phyloP scores from a whole-genome alignment of 495 filamentous ascomycete species.

The Apodospora peruviana region DNA sequence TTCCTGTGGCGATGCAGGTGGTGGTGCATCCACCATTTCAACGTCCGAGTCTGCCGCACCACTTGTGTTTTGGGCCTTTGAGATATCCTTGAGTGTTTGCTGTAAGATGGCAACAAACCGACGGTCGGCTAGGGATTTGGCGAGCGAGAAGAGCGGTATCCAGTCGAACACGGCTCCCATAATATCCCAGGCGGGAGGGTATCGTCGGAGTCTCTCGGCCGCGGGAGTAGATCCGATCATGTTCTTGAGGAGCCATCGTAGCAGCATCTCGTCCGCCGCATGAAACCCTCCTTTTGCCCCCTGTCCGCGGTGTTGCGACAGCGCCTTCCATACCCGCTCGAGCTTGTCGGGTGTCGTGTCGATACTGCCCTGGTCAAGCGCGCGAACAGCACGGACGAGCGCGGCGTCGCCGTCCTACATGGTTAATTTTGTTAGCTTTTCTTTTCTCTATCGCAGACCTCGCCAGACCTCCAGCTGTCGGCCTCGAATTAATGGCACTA shows the following conservation, averaged over 20 bases:
- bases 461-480: background rate
- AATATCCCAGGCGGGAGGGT: conserved; percentile 38
- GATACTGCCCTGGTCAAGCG: conserved; percentile 34
- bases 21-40: conserved; percentile 22
- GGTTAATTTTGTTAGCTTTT: background rate
- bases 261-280: conserved; percentile 40
- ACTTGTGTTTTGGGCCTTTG: conserved; percentile 15
- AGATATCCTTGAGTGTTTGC: conserved; percentile 37
- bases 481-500: background rate
- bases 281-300: conserved; percentile 19
- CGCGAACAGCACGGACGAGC: conserved; percentile 19
- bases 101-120: conserved; percentile 36
- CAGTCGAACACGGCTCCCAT: conserved; percentile 33
- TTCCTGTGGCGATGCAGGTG: background rate
- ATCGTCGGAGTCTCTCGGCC: conserved; percentile 40
- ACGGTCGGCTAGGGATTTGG: conserved; percentile 40
- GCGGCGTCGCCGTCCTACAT: conserved; percentile 18
- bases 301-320: conserved; percentile 22
- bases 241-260: conserved; percentile 45
- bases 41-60: conserved; percentile 12
- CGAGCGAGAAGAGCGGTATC: conserved; percentile 38
- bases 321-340: conserved; percentile 28
- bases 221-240: conserved; percentile 35
- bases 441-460: background rate
- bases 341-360: conserved; percentile 35